Conservation (phyloP, 176 grass and related monocot genomes). For the Ampelocalamus luodianensis region DNA sequence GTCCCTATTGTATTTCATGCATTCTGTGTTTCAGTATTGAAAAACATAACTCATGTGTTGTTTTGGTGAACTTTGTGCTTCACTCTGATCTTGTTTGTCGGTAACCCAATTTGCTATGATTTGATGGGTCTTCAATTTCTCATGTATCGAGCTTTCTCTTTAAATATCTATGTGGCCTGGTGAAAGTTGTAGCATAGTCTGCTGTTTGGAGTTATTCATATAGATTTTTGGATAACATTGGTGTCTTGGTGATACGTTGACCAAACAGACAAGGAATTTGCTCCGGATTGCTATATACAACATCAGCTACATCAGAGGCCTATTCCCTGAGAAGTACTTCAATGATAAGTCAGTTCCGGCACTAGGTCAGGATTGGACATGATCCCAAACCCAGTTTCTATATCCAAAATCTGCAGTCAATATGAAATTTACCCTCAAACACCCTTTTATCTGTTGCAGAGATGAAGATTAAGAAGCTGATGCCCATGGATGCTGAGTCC, state of each 20-base stretch:
- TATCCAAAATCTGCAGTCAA: slow-evolving; percentile 14
- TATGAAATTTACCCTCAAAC: slow-evolving; percentile 8
- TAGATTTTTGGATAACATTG: slow-evolving; percentile 9
- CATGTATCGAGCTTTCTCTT: background rate
- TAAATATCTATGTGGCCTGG: background rate
- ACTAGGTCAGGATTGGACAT: slow-evolving; percentile 62
- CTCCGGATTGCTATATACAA: slow-evolving; percentile 98
- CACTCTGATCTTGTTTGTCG: background rate
- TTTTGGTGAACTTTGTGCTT: background rate
- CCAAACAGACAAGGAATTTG: slow-evolving; percentile 90
- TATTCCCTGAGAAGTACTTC: slow-evolving; percentile 99
- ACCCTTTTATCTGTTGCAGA: slow-evolving; percentile 52
- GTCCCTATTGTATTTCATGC: background rate
- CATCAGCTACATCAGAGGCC: slow-evolving; percentile 96
- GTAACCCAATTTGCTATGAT: slow-evolving; percentile 17
- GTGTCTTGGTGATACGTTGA: slow-evolving; percentile 31
- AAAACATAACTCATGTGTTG: background rate
- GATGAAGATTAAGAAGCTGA: slow-evolving; percentile 99
- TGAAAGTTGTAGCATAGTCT: background rate
- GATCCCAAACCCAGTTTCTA: background rate
- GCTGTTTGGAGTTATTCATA: background rate
- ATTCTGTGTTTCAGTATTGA: background rate
- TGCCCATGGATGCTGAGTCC: slow-evolving; percentile 94
- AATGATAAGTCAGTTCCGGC: slow-evolving; percentile 98
- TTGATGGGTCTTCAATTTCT: background rate